Percentiles rank a stretch among this genome's conserved stretches.
Conservation (phyloP, 805 yeast genomes). For the Suhomyces tanzawaensis region DNA sequence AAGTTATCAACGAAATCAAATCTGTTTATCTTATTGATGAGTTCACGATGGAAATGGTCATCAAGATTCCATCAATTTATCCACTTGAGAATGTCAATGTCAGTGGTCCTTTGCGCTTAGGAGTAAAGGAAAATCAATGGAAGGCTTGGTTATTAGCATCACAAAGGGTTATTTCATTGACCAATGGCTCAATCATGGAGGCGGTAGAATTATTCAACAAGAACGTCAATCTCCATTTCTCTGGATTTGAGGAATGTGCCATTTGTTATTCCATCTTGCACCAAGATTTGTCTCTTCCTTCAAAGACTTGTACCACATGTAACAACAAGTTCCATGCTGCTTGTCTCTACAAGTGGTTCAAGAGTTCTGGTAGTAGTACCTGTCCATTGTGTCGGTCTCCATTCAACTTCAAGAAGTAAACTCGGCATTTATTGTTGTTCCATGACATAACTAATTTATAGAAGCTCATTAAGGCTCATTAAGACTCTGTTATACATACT, state of each 20-base stretch:
- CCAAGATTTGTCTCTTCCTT: conserved; percentile 86
- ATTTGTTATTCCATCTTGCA: conserved; percentile 92
- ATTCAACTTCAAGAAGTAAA: conserved; percentile 52
- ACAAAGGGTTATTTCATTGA: conserved; percentile 73
- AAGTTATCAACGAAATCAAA: conserved; percentile 62
- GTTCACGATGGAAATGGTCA: conserved; percentile 75
- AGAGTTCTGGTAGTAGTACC: conserved; percentile 85
- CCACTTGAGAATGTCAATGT: conserved; percentile 78
- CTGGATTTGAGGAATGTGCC: conserved; percentile 96
- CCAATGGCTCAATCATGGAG: conserved; percentile 68
- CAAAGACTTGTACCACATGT: conserved; percentile 86
- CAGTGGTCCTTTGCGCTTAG: conserved; percentile 74
- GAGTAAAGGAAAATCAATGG: conserved; percentile 91
- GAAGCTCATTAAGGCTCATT: no score
- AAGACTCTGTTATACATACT: no score
- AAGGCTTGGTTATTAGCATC: conserved; percentile 93
- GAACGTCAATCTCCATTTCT: conserved; percentile 80
- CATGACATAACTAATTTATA: no score
- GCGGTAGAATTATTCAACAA: conserved; percentile 66
- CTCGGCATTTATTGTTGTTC: no score
- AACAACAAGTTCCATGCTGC: conserved; percentile 93
- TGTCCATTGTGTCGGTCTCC: conserved; percentile 90
- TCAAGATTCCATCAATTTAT: conserved; percentile 68
- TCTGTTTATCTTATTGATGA: conserved; percentile 81
- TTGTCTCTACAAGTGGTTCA: conserved; percentile 96